Evolutionary conservation across 345 rosid genomes (phyloP).

Genomic region (Aegle marmelos): DNA sequence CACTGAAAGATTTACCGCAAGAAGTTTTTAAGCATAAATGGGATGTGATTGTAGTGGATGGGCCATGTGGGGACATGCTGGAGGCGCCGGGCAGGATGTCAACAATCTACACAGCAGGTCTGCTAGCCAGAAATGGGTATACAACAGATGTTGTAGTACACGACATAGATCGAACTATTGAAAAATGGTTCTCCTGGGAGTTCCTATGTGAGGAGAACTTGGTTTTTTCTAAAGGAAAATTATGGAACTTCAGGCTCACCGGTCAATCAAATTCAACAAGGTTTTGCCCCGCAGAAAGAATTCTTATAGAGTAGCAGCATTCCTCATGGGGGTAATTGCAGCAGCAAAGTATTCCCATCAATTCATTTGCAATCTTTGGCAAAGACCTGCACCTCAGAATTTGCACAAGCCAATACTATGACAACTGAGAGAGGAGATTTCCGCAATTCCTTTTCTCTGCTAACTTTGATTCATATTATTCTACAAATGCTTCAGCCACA

Average conservation of each 20-base stretch:
- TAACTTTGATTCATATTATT: not conserved
- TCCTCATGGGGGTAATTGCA: not conserved
- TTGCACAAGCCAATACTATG: not conserved
- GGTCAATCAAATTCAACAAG: conserved; percentile 45
- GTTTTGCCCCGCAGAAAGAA: conserved; percentile 45
- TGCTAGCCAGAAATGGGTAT: conserved; percentile 62
- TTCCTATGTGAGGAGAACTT: conserved; percentile 79
- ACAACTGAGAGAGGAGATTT: not conserved
- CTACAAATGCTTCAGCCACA: not conserved
- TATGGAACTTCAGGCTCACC: conserved; percentile 62
- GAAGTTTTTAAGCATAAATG: conserved; percentile 56
- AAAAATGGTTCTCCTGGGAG: conserved; percentile 95
- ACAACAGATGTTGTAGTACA: conserved; percentile 69
- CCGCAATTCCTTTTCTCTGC: not conserved
- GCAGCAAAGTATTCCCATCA: not conserved
- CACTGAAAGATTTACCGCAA: conserved; percentile 49
- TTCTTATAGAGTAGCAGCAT: conserved; percentile 19
- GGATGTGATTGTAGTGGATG: conserved; percentile 84
- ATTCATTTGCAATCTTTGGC: not conserved
- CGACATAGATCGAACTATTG: conserved; percentile 68
- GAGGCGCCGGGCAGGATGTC: conserved; percentile 87
- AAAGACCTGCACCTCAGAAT: not conserved
- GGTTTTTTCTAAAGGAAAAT: conserved; percentile 65
- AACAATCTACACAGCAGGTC: conserved; percentile 64
- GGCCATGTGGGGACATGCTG: conserved; percentile 58